A percentile compares a stretch with the other conserved stretches of the same genome.
Evolutionary conservation across 805 yeast genomes (phyloP).

Genomic region (Metschnikowia koreensis): DNA sequence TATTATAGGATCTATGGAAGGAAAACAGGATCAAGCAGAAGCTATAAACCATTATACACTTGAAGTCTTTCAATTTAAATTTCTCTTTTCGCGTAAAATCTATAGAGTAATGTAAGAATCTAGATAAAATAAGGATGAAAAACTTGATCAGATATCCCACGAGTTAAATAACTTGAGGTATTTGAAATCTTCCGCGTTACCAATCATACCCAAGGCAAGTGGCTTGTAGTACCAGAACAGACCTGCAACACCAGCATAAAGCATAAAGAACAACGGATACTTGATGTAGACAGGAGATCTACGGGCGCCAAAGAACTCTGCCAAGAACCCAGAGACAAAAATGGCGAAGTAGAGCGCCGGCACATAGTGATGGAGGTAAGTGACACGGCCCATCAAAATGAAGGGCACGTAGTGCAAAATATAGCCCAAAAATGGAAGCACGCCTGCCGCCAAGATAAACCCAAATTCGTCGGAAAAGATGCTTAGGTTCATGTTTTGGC

Average conservation of each 20-base stretch:
- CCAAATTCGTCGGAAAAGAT: slow-evolving; percentile 30
- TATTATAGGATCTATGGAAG: too few relatives aligned
- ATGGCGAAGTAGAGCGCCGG: slow-evolving; percentile 42
- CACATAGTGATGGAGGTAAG: slow-evolving; percentile 44
- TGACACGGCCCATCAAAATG: slow-evolving; percentile 43
- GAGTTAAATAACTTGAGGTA: slow-evolving; percentile 11
- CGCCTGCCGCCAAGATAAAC: slow-evolving; percentile 27
- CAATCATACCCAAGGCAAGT: slow-evolving; percentile 19
- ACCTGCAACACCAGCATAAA: slow-evolving; percentile 13
- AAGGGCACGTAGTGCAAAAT: slow-evolving; percentile 40
- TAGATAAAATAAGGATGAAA: neutral
- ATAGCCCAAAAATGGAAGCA: slow-evolving; percentile 42
- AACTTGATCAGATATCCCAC: slow-evolving; percentile 11
- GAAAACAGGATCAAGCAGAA: too few relatives aligned
- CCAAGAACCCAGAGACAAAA: slow-evolving; percentile 22
- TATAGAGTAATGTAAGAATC: neutral
- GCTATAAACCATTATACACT: too few relatives aligned
- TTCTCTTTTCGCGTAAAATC: too few relatives aligned
- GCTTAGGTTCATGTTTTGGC: slow-evolving; percentile 26
- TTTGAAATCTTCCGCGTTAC: slow-evolving; percentile 5
- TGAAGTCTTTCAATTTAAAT: too few relatives aligned
- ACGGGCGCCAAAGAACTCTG: slow-evolving; percentile 22
- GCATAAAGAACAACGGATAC: slow-evolving; percentile 3
- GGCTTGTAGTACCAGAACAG: slow-evolving; percentile 17
- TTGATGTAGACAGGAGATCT: slow-evolving; percentile 16